Base-by-base conservation (phyloP, 371 early-diverging fungal species). In the Mucor lusitanicus region DNA sequence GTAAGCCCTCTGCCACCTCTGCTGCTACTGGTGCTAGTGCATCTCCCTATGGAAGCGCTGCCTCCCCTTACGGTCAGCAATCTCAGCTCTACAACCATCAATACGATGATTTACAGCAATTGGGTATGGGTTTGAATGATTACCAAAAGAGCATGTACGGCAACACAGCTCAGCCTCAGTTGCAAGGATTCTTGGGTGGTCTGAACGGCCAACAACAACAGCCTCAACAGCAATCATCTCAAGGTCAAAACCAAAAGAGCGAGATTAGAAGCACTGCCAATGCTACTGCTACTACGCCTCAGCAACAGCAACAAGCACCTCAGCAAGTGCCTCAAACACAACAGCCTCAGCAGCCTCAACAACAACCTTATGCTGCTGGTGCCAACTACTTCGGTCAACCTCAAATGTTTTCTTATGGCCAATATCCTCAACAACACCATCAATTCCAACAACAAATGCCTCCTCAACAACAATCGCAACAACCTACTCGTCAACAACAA, bases 51-150 rank as follows among this genome's bases (percentile, higher is more conserved):
- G 64, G 57, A 23, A 61, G 59, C 8, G 57, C 67, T 33, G 67
- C 74, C 11, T 74, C 79, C 21, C 80, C 79, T 59, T 78, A 80
- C 48, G 76, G 77, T 35, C 75, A 75, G 21, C 80, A 80, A 48
- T 78, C 82, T n/a, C 83, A 83, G 57, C 68, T 83, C 44, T 85
- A 83, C 60, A 80, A 73, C 44, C 81, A 78, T 19, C 61, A 68
- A 37, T 87, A 87, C 56, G 87, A 87, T 39, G 87, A 87, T 59
- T 70, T 85, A 46, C 80, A 80, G 15, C 76, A 76, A 48, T 59
- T 75, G 27, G 70, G 71, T 60, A 65, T 68, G 64, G 64, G 77
- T 6, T 71, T 84, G 28, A 77, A 74, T 33, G 84, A 83, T 61
- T 84, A 84, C 35, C 80, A 83, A 59, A 80, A 82, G 44, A 63